Base-by-base conservation (phyloP, 2,329 filamentous ascomycete genomes). In the Septoria petroselini region DNA sequence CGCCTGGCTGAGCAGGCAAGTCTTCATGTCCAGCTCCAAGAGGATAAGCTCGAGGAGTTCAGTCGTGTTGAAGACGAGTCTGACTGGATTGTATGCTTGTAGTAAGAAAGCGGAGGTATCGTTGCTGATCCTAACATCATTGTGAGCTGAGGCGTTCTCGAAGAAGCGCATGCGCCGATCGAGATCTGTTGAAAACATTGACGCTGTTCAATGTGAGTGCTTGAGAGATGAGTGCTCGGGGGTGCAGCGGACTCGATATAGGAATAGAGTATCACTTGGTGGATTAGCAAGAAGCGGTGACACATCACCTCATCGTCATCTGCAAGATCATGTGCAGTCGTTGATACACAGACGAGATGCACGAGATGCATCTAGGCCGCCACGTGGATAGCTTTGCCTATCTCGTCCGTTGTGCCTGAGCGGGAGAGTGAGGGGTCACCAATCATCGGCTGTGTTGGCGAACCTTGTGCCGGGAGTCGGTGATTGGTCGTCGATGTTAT, bases 21-120 rank as follows among this genome's bases (percentile, higher is more conserved):
- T 49, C 33, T 46, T 41, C 35, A 53, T 48, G 37, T 46, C 50
- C 33, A 50, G 34, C 11, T 45, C 31, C 31, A 33, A 23, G 34
- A 53, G 35, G 29, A 53, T 45, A 18, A 33, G 25, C 38, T 53
- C 50, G 35, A 49, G 42, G 33, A 53, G 46, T 43, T 53, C 50
- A 38, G 48, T 39, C 27, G 40, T 53, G 35, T 42, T 41, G 29
- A 53, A 42, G n/a, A 43, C 50, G 33, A 45, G 31, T 37, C 33
- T 37, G 33, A 45, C 42, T 45, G 42, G 42, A 45, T 50, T 35
- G 41, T 38, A 35, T n/a, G 42, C 17, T 37, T 41, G 45, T 17
- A 25, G 45, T 19, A 30, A 41, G 11, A 37, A 29, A 21, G 21
- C 23, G 21, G 27, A 9, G 15, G 31, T 35, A 17, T 19, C 40